phyloP scores from a whole-genome alignment of 805 yeast species.

The Alloascoidea africana region DNA sequence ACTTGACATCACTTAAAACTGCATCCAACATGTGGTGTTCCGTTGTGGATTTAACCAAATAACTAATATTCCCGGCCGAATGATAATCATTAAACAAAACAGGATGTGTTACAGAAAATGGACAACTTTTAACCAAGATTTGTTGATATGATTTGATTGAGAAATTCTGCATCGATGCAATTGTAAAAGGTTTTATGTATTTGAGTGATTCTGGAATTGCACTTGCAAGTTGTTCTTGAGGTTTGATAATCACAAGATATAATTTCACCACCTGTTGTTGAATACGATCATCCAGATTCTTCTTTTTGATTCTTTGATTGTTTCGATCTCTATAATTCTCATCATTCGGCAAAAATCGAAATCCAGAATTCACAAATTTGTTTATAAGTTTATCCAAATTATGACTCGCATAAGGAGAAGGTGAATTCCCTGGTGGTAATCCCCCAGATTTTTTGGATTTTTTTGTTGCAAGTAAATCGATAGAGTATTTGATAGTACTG shows the following conservation, averaged over 20 bases:
- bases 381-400: neutral
- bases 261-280: neutral
- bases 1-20: constrained; percentile 2
- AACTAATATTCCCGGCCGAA: constrained; percentile 1
- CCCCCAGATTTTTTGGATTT: too few species aligned
- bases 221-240: neutral
- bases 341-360: neutral
- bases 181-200: neutral
- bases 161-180: neutral
- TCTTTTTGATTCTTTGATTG: neutral
- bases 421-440: too few species aligned
- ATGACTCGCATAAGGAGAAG: neutral
- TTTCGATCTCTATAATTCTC: neutral
- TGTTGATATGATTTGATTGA: neutral
- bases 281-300: neutral
- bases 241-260: neutral
- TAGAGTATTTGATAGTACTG: neutral
- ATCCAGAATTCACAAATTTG: neutral
- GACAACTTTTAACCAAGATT: constrained; percentile 1
- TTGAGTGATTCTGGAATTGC: neutral
- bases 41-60: constrained; percentile 1
- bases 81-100: neutral
- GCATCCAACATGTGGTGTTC: constrained; percentile 1
- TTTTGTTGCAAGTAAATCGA: neutral
- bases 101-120: neutral